Percentiles rank a stretch among this genome's conserved stretches.
These are phyloP conservation scores for Hyphopichia fennica DNA, from an alignment of 1,139 yeast genomes.

Conservation along the genomic window DNA sequence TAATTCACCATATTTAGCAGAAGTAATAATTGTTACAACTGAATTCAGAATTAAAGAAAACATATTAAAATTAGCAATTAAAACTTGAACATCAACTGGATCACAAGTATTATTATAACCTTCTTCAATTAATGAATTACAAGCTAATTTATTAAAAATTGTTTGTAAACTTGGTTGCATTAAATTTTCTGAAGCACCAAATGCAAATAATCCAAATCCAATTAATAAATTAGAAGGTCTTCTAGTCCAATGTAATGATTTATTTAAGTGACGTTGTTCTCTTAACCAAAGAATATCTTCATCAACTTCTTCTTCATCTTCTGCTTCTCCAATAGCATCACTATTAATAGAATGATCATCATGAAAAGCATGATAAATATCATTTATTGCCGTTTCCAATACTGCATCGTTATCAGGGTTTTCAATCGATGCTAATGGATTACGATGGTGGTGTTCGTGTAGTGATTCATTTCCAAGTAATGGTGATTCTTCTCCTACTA, in stretches of 20 bases:
- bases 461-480: too few relatives aligned
- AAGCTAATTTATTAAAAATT: conserved; percentile 36
- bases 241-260: conserved; percentile 30
- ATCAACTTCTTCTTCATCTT: conserved; percentile 14
- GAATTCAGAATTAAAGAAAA: conserved; percentile 27
- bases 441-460: too few relatives aligned
- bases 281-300: conserved; percentile 32
- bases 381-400: conserved; percentile 1
- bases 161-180: conserved; percentile 38
- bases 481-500: too few relatives aligned
- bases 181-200: conserved; percentile 22
- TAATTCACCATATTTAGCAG: conserved; percentile 53
- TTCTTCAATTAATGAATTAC: conserved; percentile 23
- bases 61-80: conserved; percentile 37
- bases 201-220: conserved; percentile 28
- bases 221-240: conserved; percentile 37
- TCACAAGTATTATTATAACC: conserved; percentile 23
- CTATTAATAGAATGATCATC: too few relatives aligned
- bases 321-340: conserved; percentile 22
- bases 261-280: conserved; percentile 27
- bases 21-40: conserved; percentile 34
- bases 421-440: too few relatives aligned
- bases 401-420: too few relatives aligned
- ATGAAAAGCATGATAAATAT: conserved; percentile 16
- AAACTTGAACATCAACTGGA: conserved; percentile 31